Evolutionary conservation across 305 asterid genomes (phyloP).

Genomic region (Fraxinus paxiana): DNA sequence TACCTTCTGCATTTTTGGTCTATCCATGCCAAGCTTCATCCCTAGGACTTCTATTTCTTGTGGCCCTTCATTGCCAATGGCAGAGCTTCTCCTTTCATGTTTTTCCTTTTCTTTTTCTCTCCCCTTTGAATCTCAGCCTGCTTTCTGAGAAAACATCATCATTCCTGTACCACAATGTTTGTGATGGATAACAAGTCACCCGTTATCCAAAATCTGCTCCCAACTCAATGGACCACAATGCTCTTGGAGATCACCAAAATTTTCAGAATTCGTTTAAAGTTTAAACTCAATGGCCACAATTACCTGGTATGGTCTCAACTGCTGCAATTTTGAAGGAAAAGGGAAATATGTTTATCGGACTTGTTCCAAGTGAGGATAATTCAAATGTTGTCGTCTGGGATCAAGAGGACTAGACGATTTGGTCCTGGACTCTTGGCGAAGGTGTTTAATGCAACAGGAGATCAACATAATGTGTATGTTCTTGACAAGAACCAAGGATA

Average conservation of each 20-base stretch:
- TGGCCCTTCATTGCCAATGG: neutral
- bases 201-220: neutral
- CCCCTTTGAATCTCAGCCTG: neutral
- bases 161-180: neutral
- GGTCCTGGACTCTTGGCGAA: neutral
- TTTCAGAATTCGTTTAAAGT: neutral
- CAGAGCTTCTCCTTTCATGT: neutral
- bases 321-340: neutral
- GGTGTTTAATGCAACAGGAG: neutral
- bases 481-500: neutral
- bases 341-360: neutral
- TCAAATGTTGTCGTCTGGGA: neutral
- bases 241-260: neutral
- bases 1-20: neutral
- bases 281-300: neutral
- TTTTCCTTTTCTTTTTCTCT: neutral
- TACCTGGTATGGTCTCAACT: neutral
- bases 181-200: neutral
- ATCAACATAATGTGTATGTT: neutral
- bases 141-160: neutral
- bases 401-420: neutral
- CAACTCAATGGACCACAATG: neutral
- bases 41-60: neutral
- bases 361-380: neutral
- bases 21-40: neutral